Evolutionary conservation across 1,284 basidiomycete genomes (phyloP), one percentile per base, ranked within the genome.

Genomic region (Polyporus tsugae): DNA sequence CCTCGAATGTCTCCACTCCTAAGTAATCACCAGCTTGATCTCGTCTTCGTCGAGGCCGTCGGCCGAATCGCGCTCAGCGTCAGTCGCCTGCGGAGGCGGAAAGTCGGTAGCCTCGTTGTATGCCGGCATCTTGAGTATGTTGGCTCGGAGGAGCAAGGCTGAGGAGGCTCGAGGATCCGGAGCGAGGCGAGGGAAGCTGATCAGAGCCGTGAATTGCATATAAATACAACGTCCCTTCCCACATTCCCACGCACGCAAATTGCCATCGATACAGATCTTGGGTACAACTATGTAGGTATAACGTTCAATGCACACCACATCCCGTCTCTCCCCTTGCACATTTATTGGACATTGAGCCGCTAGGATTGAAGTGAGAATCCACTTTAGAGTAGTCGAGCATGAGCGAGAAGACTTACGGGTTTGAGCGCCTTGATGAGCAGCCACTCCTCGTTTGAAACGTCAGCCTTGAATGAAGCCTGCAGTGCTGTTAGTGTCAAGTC

Each of bases 381-480:
- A 55, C 33, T 9, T 25, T 7, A 15, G 6, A 17, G 6, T 38
- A 44, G 25, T 35, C 33, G 42, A 46, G 46, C 42, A 59, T 15
- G 6, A 44, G 29, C 36, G 49, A 35, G 78, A 36, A 35, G 17
- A 73, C 90, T 71, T 78, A 97, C 93, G 22, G 89, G 86, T 84
- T 99, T 99, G 78, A 99, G 86, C 66, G 89, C 90, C 81, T 95
- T 97, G 80, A 99, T 96, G 69, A 99, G 87, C 22, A 92, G 85
- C 96, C 97, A 99, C 77, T 99, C 98, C 71, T 97, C 95, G 72
- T 89, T 93, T 35, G 93, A 89, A 38, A 98, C 95, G 78, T 98
- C 95, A 36, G 91, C 86, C 83, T 95, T 94, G 87, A 98, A 99
- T 41, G 92, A 92, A 9, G 87, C 84, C 92, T 96, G 39, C 58